phyloP scores from a whole-genome alignment of 2,329 filamentous ascomycete species.

The Sphaceloma murrayae region DNA sequence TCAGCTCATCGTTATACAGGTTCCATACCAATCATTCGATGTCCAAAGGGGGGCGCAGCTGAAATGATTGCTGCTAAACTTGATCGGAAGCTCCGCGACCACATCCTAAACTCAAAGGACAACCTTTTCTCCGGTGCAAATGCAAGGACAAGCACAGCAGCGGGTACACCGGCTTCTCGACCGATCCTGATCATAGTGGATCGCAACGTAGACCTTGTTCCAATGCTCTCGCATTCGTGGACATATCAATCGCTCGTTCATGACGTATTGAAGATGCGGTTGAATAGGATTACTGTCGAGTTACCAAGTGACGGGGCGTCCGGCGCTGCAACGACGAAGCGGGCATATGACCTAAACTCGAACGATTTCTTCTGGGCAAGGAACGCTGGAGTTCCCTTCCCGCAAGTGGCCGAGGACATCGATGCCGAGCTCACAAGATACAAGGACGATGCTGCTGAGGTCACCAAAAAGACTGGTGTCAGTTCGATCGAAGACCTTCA shows the following conservation, averaged over 20 bases:
- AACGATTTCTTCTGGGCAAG: conserved; percentile 96
- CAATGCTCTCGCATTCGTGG: conserved; percentile 98
- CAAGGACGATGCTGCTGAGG: conserved; percentile 86
- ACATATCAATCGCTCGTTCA: conserved; percentile 79
- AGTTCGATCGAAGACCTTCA: conserved; percentile 87
- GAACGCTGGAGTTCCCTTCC: conserved; percentile 84
- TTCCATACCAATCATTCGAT: conserved; percentile 89
- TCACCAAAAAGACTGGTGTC: conserved; percentile 91
- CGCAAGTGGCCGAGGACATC: conserved; percentile 92
- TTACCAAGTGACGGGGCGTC: conserved; percentile 68
- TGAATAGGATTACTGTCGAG: conserved; percentile 92
- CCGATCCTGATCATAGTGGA: conserved; percentile 91
- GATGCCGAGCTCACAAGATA: conserved; percentile 88
- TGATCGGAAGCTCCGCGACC: conserved; percentile 89
- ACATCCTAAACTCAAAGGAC: conserved; percentile 94
- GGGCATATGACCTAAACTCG: conserved; percentile 78
- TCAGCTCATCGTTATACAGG: conserved; percentile 38
- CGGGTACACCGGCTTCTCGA: conserved; percentile 60
- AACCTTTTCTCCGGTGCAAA: conserved; percentile 73
- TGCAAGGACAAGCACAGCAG: conserved; percentile 50
- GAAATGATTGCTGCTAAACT: conserved; percentile 91
- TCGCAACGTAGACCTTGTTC: conserved; percentile 87
- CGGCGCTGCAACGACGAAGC: conserved; percentile 67
- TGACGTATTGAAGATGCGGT: conserved; percentile 65
- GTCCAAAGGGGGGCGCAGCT: conserved; percentile 82